These are phyloP conservation scores for Hypoxylon sp. DNA, from an alignment of 2,329 filamentous ascomycete genomes.

Conservation along the genomic window DNA sequence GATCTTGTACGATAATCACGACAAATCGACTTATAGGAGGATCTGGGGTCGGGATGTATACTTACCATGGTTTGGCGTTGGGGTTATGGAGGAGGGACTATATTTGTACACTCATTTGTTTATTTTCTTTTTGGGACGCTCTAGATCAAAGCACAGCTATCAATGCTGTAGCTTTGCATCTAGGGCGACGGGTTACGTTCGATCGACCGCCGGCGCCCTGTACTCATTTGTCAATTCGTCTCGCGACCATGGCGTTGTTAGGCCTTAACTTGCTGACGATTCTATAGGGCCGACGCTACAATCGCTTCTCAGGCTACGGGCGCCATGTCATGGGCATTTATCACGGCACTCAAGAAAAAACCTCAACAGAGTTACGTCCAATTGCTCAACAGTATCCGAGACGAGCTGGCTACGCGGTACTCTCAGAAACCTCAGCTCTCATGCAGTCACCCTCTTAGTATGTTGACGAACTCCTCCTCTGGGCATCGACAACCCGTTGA, in stretches of 20 bases:
- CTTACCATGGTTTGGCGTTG: slow-evolving; percentile 7
- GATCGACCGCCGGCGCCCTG: slow-evolving; percentile 31
- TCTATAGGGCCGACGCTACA: slow-evolving; percentile 83
- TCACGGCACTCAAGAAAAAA: slow-evolving; percentile 89
- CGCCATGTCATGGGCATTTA: slow-evolving; percentile 98
- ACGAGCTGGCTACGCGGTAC: slow-evolving; percentile 88
- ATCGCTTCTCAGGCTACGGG: slow-evolving; percentile 92
- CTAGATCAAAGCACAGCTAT: slow-evolving; percentile 56
- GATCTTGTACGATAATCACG: slow-evolving; percentile 16
- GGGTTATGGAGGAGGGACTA: slow-evolving; percentile 15
- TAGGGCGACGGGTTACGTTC: slow-evolving; percentile 62
- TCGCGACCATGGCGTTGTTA: slow-evolving; percentile 4
- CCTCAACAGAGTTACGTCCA: slow-evolving; percentile 96
- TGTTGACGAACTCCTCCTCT: slow-evolving; percentile 51
- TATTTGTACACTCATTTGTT: slow-evolving; percentile 40
- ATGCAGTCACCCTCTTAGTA: slow-evolving; percentile 95
- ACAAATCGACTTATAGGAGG: slow-evolving; percentile 6
- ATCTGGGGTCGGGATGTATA: not conserved
- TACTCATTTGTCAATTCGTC: not conserved
- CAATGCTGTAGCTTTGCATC: slow-evolving; percentile 55
- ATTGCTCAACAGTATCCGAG: slow-evolving; percentile 93
- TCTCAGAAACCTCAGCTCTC: slow-evolving; percentile 95
- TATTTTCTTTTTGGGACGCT: slow-evolving; percentile 50
- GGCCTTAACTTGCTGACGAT: slow-evolving; percentile 39
- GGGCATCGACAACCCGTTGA: slow-evolving; percentile 13